Base-by-base conservation (phyloP, 768 basidiomycete species). In the Crucibulum laeve region DNA sequence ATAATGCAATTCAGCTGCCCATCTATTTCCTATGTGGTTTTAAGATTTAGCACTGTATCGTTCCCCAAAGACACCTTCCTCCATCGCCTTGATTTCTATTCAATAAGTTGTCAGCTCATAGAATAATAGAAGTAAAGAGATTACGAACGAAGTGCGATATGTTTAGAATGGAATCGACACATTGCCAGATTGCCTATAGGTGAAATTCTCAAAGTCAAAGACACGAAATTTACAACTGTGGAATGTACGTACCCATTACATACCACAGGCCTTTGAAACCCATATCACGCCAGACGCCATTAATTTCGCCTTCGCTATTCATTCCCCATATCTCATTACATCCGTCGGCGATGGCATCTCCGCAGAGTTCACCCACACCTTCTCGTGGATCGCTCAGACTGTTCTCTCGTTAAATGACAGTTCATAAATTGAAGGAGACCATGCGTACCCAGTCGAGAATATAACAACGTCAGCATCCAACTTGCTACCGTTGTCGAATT, bases 271-370 rank as follows among this genome's bases (percentile, higher is more conserved):
- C 72, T 17, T 66, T 67, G 2, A 77, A 58, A 15, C 81, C 81
- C 14, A 76, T 50, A 45, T 77, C 73, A 7, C 74, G 65, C 65
- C 67, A 78, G 5, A 58, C 57, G 1, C 76, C 74, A 24, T 68
- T 62, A 13, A 81, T 55, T 55, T 87, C 83, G 13, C 83, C 82
- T 63, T 92, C 83, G 13, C 60, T 53, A 58, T 84, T 69, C 37
- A 87, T 50, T 21, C 84, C 77, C 83, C 83, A 79, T 10, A 84
- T 57, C 10, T 63, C 64, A 45, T 74, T 70, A 50, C 80, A 60
- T 58, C 64, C 60, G 44, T 60, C 50, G 1, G 60, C 68, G 5
- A 76, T 52, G n/a, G 73, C 73, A 2, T 70, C 64, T 1, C 74
- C 77, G 42, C 75, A 69, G n/a, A 84, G 50, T n/a, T 57, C 53